Conservation (phyloP, 495 filamentous ascomycete species). For the Aspergillus haitiensis region DNA sequence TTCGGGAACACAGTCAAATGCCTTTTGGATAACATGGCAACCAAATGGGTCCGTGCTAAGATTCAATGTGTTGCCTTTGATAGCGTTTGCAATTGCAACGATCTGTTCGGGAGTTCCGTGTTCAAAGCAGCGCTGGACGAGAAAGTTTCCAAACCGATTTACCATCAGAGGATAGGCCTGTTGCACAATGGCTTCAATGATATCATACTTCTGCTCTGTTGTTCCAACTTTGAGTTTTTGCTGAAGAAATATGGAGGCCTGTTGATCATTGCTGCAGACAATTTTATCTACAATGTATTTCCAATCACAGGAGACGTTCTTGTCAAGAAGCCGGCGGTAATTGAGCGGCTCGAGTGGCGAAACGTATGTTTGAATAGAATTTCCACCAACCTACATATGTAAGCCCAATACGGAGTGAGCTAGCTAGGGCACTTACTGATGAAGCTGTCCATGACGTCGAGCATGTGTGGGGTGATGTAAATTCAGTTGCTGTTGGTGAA, state of each 20-base stretch:
- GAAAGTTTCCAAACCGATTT: conserved; percentile 94
- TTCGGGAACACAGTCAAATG: conserved; percentile 94
- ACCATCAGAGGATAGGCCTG: conserved; percentile 97
- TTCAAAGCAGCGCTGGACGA: conserved; percentile 98
- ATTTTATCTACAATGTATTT: conserved; percentile 99
- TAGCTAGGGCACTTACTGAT: conserved; percentile 38
- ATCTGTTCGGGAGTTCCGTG: conserved; percentile 96
- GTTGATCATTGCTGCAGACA: conserved; percentile 97
- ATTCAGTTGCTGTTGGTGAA: conserved; percentile 83
- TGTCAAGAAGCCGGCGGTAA: conserved; percentile 92
- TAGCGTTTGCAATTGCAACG: conserved; percentile 89
- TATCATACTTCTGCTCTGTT: conserved; percentile 92
- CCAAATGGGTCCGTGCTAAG: conserved; percentile 98
- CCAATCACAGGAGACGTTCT: conserved; percentile 97
- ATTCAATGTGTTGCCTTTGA: conserved; percentile 89
- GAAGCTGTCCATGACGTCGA: conserved; percentile 49
- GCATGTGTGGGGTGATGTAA: conserved; percentile 52
- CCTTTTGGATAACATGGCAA: conserved; percentile 97
- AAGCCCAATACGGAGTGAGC: conserved; percentile 10
- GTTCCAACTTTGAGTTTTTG: conserved; percentile 99
- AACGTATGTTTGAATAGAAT: conserved; percentile 67
- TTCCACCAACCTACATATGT: conserved; percentile 48
- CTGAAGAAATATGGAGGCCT: conserved; percentile 97
- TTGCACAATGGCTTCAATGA: conserved; percentile 92
- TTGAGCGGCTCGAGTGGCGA: conserved; percentile 92